Conservation (phyloP, 148 eudicot genomes). For the Linanthus parryae region DNA sequence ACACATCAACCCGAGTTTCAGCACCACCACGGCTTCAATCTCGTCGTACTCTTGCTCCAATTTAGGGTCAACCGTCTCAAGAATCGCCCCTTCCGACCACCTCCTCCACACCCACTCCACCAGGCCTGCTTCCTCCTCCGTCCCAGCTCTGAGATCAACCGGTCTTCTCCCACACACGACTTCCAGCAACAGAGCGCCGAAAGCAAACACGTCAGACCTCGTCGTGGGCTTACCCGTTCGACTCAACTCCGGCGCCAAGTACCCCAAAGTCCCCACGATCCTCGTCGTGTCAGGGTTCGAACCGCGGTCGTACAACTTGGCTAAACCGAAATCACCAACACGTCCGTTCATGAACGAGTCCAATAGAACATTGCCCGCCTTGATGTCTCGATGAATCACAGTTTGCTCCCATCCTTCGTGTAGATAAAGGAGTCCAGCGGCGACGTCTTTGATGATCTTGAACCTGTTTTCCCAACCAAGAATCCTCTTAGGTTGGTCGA, state of each 20-base stretch:
- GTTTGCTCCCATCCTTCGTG: slow-evolving; percentile 15
- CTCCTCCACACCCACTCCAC: slow-evolving; percentile 13
- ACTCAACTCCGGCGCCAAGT: slow-evolving; percentile 13
- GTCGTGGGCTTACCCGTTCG: slow-evolving; percentile 8
- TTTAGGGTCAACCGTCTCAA: slow-evolving; percentile 10
- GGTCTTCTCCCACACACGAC: slow-evolving; percentile 15
- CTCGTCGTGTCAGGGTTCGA: slow-evolving; percentile 14
- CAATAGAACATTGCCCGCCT: slow-evolving; percentile 13
- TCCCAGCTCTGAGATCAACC: slow-evolving; percentile 4
- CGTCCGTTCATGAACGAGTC: slow-evolving; percentile 5
- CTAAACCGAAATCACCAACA: slow-evolving; percentile 13
- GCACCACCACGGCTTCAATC: slow-evolving; percentile 4
- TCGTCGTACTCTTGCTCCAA: slow-evolving; percentile 13
- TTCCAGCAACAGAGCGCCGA: slow-evolving; percentile 12
- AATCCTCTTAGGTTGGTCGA: slow-evolving; percentile 5
- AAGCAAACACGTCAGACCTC: slow-evolving; percentile 13
- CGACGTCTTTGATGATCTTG: slow-evolving; percentile 13
- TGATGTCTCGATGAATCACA: slow-evolving; percentile 14
- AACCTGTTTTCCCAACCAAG: slow-evolving; percentile 8
- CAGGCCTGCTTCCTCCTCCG: slow-evolving; percentile 12
- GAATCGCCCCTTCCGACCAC: slow-evolving; percentile 3
- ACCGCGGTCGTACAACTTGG: slow-evolving; percentile 12
- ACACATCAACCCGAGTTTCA: slow-evolving; percentile 12
- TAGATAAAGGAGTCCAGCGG: slow-evolving; percentile 7
- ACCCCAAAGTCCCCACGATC: slow-evolving; percentile 15